Percentiles rank a stretch among this genome's conserved stretches.
phyloP scores from a whole-genome alignment of 2,329 filamentous ascomycete species.

The Niveomyces coronatus region DNA sequence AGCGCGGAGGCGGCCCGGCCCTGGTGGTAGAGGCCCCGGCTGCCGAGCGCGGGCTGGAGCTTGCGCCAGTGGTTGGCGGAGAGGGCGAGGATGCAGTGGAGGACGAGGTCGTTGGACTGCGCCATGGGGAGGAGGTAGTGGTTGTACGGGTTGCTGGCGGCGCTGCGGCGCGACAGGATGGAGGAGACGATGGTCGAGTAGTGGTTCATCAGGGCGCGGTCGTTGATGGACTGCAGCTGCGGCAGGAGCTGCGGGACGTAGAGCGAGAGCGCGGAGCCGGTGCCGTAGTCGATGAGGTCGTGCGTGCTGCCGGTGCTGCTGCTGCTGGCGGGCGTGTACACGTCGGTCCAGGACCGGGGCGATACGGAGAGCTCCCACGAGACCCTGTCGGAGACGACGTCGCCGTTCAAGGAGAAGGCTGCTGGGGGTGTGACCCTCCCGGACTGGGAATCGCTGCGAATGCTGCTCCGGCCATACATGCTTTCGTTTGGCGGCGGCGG shows the following conservation, averaged over 20 bases:
- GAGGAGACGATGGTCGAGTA: constrained; percentile 24
- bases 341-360: constrained; percentile 16
- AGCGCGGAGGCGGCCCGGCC: constrained; percentile 22
- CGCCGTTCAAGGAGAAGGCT: constrained; percentile 9
- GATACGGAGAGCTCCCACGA: constrained; percentile 16
- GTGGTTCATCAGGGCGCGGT: constrained; percentile 24
- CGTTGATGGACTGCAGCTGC: constrained; percentile 19
- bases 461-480: constrained; percentile 11
- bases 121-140: constrained; percentile 23
- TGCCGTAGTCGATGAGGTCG: constrained; percentile 13
- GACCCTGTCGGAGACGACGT: constrained; percentile 13
- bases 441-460: constrained; percentile 12
- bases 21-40: constrained; percentile 21
- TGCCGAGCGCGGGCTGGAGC: constrained; percentile 20
- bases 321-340: constrained; percentile 16
- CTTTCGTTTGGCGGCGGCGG: constrained; percentile 11
- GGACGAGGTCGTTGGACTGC: constrained; percentile 21
- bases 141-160: constrained; percentile 21
- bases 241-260: constrained; percentile 22
- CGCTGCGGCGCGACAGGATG: constrained; percentile 21
- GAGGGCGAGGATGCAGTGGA: constrained; percentile 23
- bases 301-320: constrained; percentile 16
- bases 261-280: constrained; percentile 16
- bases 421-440: too few species aligned
- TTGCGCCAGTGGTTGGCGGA: constrained; percentile 26